These are phyloP conservation scores for Erythrobasidium hasegawianum DNA, from an alignment of 1,284 basidiomycete species.

Conservation along the genomic window DNA sequence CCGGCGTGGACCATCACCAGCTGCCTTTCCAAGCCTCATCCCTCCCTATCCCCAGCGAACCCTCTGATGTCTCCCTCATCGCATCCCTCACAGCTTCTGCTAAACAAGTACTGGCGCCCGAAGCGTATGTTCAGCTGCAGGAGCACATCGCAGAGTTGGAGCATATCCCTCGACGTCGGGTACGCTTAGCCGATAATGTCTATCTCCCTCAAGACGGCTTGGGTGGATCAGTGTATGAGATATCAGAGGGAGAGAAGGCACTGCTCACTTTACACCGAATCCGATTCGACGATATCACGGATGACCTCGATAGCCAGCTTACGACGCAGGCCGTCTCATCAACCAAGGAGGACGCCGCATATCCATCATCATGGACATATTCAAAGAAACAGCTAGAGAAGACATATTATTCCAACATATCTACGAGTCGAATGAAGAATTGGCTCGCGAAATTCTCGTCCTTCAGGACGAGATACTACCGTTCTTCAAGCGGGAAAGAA, in stretches of 20 bases:
- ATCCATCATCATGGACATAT: conserved; percentile 36
- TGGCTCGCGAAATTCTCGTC: conserved; percentile 42
- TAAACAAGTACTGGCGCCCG: neutral
- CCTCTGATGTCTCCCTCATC: no score
- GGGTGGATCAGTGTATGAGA: conserved; percentile 24
- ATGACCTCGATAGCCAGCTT: neutral
- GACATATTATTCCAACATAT: conserved; percentile 54
- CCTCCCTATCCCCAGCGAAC: no score
- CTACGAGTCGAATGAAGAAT: conserved; percentile 60
- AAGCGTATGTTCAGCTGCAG: conserved; percentile 21
- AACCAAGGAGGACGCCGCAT: conserved; percentile 5
- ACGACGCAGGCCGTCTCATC: neutral
- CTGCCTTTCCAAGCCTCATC: no score
- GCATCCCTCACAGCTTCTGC: no score
- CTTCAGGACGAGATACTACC: conserved; percentile 53
- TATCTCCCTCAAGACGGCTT: conserved; percentile 33
- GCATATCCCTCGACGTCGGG: conserved; percentile 31
- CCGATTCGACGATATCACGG: conserved; percentile 45
- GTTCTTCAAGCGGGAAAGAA: conserved; percentile 63
- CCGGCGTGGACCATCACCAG: no score
- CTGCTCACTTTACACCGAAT: conserved; percentile 39
- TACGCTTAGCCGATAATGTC: neutral
- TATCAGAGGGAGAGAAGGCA: conserved; percentile 46
- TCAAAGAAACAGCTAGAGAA: conserved; percentile 35
- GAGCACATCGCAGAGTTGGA: conserved; percentile 39